phyloP scores from a whole-genome alignment of 441 rosid genomes.

The Populus hybrid region DNA sequence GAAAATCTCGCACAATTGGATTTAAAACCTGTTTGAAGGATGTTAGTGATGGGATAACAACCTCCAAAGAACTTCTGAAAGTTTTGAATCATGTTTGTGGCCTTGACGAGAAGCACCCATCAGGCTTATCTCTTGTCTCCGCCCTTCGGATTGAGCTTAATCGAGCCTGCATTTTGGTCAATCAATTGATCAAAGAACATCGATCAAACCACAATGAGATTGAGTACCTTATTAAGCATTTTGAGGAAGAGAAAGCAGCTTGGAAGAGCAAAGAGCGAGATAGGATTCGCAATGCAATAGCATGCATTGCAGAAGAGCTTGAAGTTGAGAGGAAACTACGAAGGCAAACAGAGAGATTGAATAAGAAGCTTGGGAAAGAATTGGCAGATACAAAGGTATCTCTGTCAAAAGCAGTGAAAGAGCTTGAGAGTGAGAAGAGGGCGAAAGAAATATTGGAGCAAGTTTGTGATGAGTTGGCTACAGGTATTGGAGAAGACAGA shows the following conservation, averaged over 20 bases:
- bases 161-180: constrained; percentile 49
- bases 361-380: constrained; percentile 75
- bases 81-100: constrained; percentile 59
- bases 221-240: constrained; percentile 38
- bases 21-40: constrained; percentile 50
- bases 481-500: constrained; percentile 66
- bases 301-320: constrained; percentile 57
- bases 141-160: constrained; percentile 62
- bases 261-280: constrained; percentile 54
- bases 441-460: constrained; percentile 80
- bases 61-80: constrained; percentile 78
- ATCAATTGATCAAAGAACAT: constrained; percentile 50
- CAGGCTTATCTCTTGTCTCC: constrained; percentile 50
- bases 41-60: constrained; percentile 47
- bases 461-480: constrained; percentile 77
- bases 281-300: constrained; percentile 40
- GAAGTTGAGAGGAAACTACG: constrained; percentile 64
- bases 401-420: constrained; percentile 41
- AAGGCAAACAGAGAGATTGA: constrained; percentile 66
- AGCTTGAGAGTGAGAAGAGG: constrained; percentile 72
- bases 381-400: constrained; percentile 48
- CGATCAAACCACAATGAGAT: constrained; percentile 34
- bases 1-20: constrained; percentile 31
- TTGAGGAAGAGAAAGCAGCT: constrained; percentile 58
- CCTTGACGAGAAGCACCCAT: constrained; percentile 48